Conservation (phyloP, 176 grass and related monocot genomes). For the Juncus effusus region DNA sequence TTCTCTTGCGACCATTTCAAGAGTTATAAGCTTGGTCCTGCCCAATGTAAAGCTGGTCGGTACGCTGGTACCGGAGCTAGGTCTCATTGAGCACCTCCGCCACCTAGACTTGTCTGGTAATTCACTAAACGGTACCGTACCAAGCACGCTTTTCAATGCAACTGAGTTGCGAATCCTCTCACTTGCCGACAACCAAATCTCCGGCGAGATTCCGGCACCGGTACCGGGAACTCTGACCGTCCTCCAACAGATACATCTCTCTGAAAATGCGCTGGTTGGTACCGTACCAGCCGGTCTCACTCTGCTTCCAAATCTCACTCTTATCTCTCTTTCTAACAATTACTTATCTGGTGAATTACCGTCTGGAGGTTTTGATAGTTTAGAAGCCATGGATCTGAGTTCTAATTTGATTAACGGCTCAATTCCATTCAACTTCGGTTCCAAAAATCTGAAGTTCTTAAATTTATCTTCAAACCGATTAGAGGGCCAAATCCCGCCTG, state of each 20-base stretch:
- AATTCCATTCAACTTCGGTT: slow-evolving; percentile 57
- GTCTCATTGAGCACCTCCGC: slow-evolving; percentile 68
- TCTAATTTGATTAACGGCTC: slow-evolving; percentile 57
- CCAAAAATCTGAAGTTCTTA: slow-evolving; percentile 33
- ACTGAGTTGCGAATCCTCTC: slow-evolving; percentile 64
- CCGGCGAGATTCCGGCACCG: slow-evolving; percentile 47
- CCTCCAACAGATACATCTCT: slow-evolving; percentile 75
- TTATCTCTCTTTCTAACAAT: slow-evolving; percentile 57
- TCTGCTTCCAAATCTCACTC: slow-evolving; percentile 42
- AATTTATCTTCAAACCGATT: slow-evolving; percentile 74
- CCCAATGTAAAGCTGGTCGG: slow-evolving; percentile 56
- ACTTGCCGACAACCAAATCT: slow-evolving; percentile 52
- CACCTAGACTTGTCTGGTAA: slow-evolving; percentile 90
- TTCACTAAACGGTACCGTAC: slow-evolving; percentile 46
- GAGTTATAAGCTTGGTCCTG: slow-evolving; percentile 67
- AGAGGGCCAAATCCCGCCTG: slow-evolving; percentile 41
- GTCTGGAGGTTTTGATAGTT: slow-evolving; percentile 28
- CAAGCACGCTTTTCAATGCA: slow-evolving; percentile 44
- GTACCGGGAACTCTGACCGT: neutral
- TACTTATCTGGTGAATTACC: slow-evolving; percentile 54
- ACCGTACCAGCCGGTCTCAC: slow-evolving; percentile 40
- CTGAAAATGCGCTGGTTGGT: slow-evolving; percentile 52
- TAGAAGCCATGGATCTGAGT: slow-evolving; percentile 71
- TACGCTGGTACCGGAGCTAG: slow-evolving; percentile 42
- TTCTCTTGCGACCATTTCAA: slow-evolving; percentile 43